Evolutionary conservation across 305 asterid species (phyloP).

Genomic region (Fraxinus nigra): DNA sequence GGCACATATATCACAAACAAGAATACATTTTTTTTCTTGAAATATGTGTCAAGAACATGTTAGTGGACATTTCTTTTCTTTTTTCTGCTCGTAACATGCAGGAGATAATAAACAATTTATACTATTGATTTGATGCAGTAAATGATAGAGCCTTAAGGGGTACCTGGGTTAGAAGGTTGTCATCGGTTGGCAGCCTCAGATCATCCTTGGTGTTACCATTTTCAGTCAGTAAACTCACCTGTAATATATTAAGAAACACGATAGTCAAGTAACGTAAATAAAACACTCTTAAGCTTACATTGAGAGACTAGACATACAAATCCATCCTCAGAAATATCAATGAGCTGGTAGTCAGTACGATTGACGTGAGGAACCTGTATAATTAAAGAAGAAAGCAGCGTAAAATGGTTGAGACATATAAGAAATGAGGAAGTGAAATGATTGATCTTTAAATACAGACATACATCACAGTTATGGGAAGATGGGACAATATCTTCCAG

Average conservation of each 20-base stretch:
- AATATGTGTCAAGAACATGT: not conserved
- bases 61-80: not conserved
- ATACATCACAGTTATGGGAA: constrained; percentile 79
- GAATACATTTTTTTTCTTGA: not conserved
- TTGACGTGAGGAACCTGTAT: constrained; percentile 77
- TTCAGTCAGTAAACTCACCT: constrained; percentile 82
- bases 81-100: not conserved
- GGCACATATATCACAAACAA: not conserved
- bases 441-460: not conserved
- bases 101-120: not conserved
- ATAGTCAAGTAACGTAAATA: not conserved
- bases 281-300: not conserved
- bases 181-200: constrained; percentile 80
- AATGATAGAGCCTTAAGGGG: not conserved
- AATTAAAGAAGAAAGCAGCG: not conserved
- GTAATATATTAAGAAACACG: not conserved
- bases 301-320: constrained; percentile 42
- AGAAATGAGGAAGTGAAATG: not conserved
- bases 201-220: constrained; percentile 83
- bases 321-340: constrained; percentile 83
- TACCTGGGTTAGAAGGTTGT: constrained; percentile 55
- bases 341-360: constrained; percentile 81
- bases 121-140: not conserved
- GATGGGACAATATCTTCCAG: constrained; percentile 91
- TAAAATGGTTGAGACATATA: not conserved